Conservation (phyloP, 2,329 filamentous ascomycete genomes). For the Pseudocercospora ulei region DNA sequence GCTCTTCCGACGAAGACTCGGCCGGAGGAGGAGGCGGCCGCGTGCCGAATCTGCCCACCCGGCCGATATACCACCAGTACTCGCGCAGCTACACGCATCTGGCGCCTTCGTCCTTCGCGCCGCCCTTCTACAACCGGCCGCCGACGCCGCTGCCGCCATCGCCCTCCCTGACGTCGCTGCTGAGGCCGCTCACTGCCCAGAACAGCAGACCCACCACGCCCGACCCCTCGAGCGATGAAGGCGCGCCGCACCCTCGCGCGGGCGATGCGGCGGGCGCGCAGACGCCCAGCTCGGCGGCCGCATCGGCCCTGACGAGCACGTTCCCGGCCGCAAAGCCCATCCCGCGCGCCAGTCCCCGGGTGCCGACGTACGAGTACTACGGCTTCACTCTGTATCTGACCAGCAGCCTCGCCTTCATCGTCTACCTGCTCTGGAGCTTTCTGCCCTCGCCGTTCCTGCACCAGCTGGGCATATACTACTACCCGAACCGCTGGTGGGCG, state of each 20-base stretch:
- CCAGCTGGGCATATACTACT: constrained; percentile 89
- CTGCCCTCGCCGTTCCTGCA: constrained; percentile 86
- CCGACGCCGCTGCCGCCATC: constrained; percentile 88
- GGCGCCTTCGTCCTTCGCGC: constrained; percentile 47
- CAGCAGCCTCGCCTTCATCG: constrained; percentile 66
- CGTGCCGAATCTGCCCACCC: constrained; percentile 28
- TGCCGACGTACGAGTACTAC: constrained; percentile 99
- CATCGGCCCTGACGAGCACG: constrained; percentile 46
- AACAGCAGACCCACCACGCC: constrained; percentile 88
- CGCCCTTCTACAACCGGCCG: constrained; percentile 95
- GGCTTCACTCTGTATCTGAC: constrained; percentile 95
- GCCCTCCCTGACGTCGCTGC: constrained; percentile 80
- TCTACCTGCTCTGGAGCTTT: constrained; percentile 73
- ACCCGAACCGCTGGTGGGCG: constrained; percentile 96
- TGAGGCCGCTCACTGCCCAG: constrained; percentile 58
- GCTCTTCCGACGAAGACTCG: constrained; percentile 29
- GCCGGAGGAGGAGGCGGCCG: constrained; percentile 29
- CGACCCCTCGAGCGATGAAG: constrained; percentile 78
- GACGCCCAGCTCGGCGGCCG: constrained; percentile 48
- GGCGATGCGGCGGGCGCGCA: constrained; percentile 33
- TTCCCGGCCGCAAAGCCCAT: constrained; percentile 54
- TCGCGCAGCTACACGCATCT: constrained; percentile 42
- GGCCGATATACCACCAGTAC: constrained; percentile 37
- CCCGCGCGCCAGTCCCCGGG: constrained; percentile 76
- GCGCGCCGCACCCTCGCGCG: constrained; percentile 25